Conservation (phyloP, 495 filamentous ascomycete species). For the Daldinia caldariorum region DNA sequence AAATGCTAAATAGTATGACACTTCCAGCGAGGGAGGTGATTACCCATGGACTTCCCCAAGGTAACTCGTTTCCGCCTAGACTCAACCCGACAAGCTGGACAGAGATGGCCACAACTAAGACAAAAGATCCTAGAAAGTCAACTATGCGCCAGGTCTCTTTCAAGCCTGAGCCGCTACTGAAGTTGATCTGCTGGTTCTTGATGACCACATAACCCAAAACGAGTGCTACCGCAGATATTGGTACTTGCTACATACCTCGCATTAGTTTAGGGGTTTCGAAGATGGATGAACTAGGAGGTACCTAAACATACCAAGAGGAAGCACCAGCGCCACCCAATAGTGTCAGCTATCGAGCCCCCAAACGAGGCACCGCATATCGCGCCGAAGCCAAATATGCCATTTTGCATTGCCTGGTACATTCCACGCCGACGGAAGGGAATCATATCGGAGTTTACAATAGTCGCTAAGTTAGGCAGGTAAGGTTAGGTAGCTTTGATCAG, state of each 20-base stretch:
- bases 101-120: conserved; percentile 67
- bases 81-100: conserved; percentile 68
- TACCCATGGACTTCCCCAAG: conserved; percentile 67
- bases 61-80: conserved; percentile 69
- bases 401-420: conserved; percentile 73
- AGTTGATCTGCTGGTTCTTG: conserved; percentile 49
- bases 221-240: conserved; percentile 62
- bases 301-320: conserved; percentile 56
- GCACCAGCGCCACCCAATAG: conserved; percentile 62
- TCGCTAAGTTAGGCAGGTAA: conserved; percentile 56
- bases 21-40: conserved; percentile 63
- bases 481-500: conserved; percentile 17
- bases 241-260: conserved; percentile 62
- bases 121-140: conserved; percentile 63
- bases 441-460: conserved; percentile 72
- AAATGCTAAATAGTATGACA: conserved; percentile 58
- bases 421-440: conserved; percentile 70
- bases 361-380: conserved; percentile 60
- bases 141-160: conserved; percentile 63
- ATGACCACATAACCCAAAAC: conserved; percentile 64
- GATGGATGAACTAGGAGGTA: conserved; percentile 51
- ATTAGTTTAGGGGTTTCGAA: conserved; percentile 60
- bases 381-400: conserved; percentile 68
- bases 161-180: conserved; percentile 39
- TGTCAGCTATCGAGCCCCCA: conserved; percentile 60